Evolutionary conservation across 1,284 basidiomycete species (phyloP).

Genomic region (Heterobasidion annosum): DNA sequence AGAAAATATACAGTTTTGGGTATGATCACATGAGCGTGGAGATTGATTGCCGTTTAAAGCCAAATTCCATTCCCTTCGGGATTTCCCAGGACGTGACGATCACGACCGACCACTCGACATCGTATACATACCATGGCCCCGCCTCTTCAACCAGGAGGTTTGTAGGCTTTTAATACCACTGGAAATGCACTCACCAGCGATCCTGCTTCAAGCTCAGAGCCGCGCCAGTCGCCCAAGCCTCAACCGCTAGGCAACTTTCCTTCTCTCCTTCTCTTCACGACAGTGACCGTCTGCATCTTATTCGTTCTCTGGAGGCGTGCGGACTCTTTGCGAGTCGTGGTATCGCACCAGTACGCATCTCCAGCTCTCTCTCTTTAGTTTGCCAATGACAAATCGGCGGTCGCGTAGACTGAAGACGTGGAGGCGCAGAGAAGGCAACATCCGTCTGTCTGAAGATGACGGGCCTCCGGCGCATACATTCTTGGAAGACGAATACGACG

Average conservation of each 20-base stretch:
- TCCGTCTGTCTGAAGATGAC: conserved; percentile 65
- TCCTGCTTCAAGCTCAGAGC: conserved; percentile 32
- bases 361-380: neutral
- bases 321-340: conserved; percentile 44
- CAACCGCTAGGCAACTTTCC: conserved; percentile 53
- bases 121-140: neutral
- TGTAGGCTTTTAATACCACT: neutral
- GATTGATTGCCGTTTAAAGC: neutral
- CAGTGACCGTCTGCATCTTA: conserved; percentile 47
- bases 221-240: conserved; percentile 50
- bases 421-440: conserved; percentile 42
- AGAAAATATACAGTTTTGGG: neutral
- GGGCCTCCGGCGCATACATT: conserved; percentile 61
- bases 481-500: conserved; percentile 53
- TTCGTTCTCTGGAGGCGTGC: conserved; percentile 63
- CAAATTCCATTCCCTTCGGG: no score
- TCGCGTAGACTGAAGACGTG: conserved; percentile 48
- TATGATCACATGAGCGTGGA: neutral
- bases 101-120: neutral
- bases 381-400: neutral
- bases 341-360: conserved; percentile 52
- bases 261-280: conserved; percentile 49
- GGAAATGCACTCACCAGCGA: neutral
- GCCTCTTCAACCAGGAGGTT: conserved; percentile 1
- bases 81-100: no score